Base-by-base conservation (phyloP, 371 early-diverging fungal genomes). In the Chytridium lagenaria region DNA sequence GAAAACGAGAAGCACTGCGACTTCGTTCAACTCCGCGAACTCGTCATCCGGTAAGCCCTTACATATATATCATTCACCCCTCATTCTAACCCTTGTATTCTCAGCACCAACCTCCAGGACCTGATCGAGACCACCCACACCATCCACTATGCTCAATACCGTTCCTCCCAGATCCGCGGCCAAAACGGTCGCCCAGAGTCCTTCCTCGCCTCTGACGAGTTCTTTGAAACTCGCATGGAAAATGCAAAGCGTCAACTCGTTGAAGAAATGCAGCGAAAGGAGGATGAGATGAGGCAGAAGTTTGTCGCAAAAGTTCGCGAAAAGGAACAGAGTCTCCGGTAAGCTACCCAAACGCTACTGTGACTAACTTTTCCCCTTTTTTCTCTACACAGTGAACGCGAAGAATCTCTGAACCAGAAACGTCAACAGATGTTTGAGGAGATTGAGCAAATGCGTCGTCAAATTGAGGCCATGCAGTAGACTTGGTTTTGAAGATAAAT, bases 281-380 rank as follows among this genome's bases (percentile, higher is more conserved):
- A 94, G 72, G 92, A 92, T 34, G 87, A 89, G 52, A 90, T 94
- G 78, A 86, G 92, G 15, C 87, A 88, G 76, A 82, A 81, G 73
- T 93, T 93, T 82, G 88, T 93, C 23, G 76, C 83, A 22, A 85
- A 89, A 72, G 92, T 93, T n/a, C 84, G 90, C 40, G 90, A 90
- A 66, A 92, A 90, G 84, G 94, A 94, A 73, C 79, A 82, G 33
- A 81, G 78, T 1, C 78, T 93, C 44, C 84, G 88, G 81, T 79
- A 51, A 50, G 67, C 44, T 19, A 12, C 19, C 12, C 38, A 10
- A 19, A 1, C 12, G 16, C 39, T 76, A 63, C 5, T 10, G 16
- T 61, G 19, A 52, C 51, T 37, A 2, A 22, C 36, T 1, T 5
- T 57, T n/a, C n/a, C 44, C 33, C 30, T 40, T 44, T 3, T 40